Percentiles rank a stretch among this genome's conserved stretches.
Conservation (phyloP, 2,329 filamentous ascomycete genomes). For the Kalaharituber pfeilii region DNA sequence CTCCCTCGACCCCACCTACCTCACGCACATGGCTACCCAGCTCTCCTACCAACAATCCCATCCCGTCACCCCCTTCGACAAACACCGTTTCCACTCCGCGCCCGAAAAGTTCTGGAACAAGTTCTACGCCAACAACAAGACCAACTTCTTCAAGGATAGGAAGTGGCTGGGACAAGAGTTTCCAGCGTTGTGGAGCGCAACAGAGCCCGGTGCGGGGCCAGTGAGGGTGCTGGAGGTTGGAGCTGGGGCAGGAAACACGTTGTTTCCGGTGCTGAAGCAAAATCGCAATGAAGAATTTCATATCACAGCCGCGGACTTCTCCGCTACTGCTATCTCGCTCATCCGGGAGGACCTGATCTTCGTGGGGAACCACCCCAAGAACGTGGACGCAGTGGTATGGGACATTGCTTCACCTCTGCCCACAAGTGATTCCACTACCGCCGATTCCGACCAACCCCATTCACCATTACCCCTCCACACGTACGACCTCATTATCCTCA, state of each 20-base stretch:
- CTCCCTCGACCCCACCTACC: constrained; percentile 68
- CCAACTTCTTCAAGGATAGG: constrained; percentile 96
- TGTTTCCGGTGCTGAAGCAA: constrained; percentile 70
- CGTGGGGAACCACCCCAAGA: constrained; percentile 35
- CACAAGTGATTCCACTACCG: constrained; percentile 34
- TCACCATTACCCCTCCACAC: constrained; percentile 51
- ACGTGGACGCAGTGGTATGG: constrained; percentile 44
- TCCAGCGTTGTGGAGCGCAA: constrained; percentile 64
- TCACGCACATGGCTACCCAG: constrained; percentile 68
- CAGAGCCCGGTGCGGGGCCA: constrained; percentile 48
- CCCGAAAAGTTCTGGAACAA: constrained; percentile 96
- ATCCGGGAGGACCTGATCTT: constrained; percentile 71
- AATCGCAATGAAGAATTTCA: constrained; percentile 70
- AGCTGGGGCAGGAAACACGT: constrained; percentile 88
- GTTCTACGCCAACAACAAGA: constrained; percentile 95
- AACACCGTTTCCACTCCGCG: constrained; percentile 69
- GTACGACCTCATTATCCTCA: constrained; percentile 82
- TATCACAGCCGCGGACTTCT: constrained; percentile 91
- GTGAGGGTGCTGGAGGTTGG: constrained; percentile 73
- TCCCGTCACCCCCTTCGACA: constrained; percentile 86
- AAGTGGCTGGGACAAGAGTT: constrained; percentile 98
- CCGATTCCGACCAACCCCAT: constrained; percentile 44
- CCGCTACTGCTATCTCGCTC: constrained; percentile 81
- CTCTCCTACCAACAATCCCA: constrained; percentile 67
- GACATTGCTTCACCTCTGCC: constrained; percentile 65